Conservation (phyloP, 2,329 filamentous ascomycete species). For the Hymenoscyphus albidus region DNA sequence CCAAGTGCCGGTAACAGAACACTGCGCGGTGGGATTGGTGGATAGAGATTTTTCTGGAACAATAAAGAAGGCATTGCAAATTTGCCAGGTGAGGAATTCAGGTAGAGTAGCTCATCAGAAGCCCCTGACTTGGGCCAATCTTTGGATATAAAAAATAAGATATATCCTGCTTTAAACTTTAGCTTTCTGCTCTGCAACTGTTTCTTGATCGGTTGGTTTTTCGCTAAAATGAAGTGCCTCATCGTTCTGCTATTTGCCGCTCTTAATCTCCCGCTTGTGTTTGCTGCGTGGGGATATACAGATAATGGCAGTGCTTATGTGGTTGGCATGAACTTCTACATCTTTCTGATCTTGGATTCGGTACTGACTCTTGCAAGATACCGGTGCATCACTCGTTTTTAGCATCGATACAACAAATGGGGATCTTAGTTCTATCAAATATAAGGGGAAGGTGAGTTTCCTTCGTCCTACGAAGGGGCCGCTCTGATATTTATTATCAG, state of each 20-base stretch:
- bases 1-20: background rate
- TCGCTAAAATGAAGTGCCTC: constrained; percentile 12
- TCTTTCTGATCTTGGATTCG: background rate
- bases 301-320: constrained; percentile 39
- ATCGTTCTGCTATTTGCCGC: constrained; percentile 9
- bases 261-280: constrained; percentile 23
- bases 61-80: background rate
- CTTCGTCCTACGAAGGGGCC: background rate
- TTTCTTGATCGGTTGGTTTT: background rate
- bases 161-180: background rate
- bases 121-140: background rate
- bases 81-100: background rate
- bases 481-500: background rate
- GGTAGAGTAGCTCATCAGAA: background rate
- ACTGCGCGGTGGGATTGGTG: background rate
- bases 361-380: constrained; percentile 23
- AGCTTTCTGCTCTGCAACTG: background rate
- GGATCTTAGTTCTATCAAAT: constrained; percentile 37
- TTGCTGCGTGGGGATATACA: constrained; percentile 40
- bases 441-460: constrained; percentile 28
- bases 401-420: constrained; percentile 37
- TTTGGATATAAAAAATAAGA: background rate
- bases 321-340: constrained; percentile 22
- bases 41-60: background rate
- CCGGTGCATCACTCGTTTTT: constrained; percentile 35